Base-by-base conservation (phyloP, 129 eudicot genomes). In the Solidago caesia region DNA sequence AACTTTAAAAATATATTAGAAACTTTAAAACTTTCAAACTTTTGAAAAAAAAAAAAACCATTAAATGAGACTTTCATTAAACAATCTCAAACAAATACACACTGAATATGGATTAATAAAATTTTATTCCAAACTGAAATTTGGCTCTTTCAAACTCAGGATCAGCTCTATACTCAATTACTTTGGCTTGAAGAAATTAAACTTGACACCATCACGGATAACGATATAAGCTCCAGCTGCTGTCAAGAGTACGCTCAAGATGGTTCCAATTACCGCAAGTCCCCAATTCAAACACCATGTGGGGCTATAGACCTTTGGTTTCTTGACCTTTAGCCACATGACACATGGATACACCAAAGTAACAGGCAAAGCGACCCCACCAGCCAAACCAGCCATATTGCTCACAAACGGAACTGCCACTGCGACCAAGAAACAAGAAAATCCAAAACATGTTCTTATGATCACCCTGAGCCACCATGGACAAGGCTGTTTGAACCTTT, bases 311-410 rank as follows among this genome's bases (percentile, higher is more conserved):
- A 16, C 68, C 76, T 79, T 75, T 5, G 91, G 91, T 72, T 87
- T 87, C 82, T 78, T 87, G 8, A 81, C 61, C 72, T 68, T 81
- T 7, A 84, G 73, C 91, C 91, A 87, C 88, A 87, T 87, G 29
- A 87, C 80, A 58, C 86, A 84, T 26, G 91, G 91, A 55, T 87
- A 87, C 3, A 77, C 91, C 49, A 87, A 73, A 3, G 91, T 87
- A 14, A 87, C 82, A 0, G 91, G 91, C 47, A 87, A 73, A 5
- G 86, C 62, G 0, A 84, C 8, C 29, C 86, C 88, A 51, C 91
- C 91, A 10, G 79, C 58, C 11, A 87, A 74, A 52, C 91, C 91
- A 0, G 91, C 88, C 15, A 87, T 58, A 68, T 82, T 84, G 1
- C 80, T 76, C 33, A 87, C 58, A 69, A 86, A 86, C 1, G 91